Percentiles rank a stretch among this genome's conserved stretches.
These are phyloP conservation scores for Bassia scoparia DNA, from an alignment of 148 eudicot genomes.

Conservation along the genomic window DNA sequence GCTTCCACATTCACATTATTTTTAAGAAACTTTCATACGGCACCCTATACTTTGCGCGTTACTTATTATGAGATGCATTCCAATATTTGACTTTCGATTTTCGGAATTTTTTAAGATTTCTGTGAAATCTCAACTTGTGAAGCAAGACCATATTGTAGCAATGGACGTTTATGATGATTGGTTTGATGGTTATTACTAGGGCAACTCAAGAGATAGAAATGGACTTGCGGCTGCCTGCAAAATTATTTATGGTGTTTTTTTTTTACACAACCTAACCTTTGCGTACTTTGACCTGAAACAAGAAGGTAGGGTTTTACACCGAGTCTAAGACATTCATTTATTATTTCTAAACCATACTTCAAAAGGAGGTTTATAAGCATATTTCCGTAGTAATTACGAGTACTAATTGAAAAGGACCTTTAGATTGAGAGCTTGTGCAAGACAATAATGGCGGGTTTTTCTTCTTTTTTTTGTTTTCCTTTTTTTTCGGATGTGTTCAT, in stretches of 20 bases:
- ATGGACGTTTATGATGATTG: slow-evolving; percentile 1
- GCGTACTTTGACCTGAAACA: no score
- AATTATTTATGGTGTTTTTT: neutral
- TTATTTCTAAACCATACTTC: neutral
- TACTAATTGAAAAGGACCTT: neutral
- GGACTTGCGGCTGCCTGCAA: neutral
- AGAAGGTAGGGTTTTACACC: no score
- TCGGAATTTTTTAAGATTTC: neutral
- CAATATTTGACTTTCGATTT: slow-evolving; percentile 12
- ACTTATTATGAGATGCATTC: neutral
- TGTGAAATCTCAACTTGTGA: slow-evolving; percentile 1
- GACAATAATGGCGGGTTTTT: no score
- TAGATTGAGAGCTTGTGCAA: neutral
- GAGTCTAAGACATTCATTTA: no score
- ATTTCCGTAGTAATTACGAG: neutral
- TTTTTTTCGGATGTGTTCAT: no score
- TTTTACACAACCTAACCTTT: no score
- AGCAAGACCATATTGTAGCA: neutral
- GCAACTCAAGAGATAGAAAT: neutral
- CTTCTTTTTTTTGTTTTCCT: no score
- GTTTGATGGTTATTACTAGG: slow-evolving; percentile 9
- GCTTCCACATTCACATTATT: slow-evolving; percentile 15
- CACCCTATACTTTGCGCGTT: slow-evolving; percentile 15
- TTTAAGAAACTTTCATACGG: slow-evolving; percentile 10
- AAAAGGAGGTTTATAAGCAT: neutral